Base-by-base conservation (phyloP, 192 early-diverging fungal species). In the Rhizoclosmatium sp. region DNA sequence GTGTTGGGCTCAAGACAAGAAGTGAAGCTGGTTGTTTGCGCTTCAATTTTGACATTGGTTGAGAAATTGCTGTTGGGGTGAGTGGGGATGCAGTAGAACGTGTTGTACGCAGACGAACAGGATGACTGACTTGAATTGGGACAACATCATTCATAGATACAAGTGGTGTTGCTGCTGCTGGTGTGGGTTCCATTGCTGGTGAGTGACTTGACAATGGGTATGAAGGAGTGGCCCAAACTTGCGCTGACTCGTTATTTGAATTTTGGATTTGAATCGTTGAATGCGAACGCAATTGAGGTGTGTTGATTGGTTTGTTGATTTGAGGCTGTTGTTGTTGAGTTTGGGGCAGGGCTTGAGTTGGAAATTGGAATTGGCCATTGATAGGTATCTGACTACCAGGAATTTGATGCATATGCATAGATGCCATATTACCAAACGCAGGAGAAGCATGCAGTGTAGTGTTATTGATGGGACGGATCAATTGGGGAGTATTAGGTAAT, bases 61-160 rank as follows among this genome's bases (percentile, higher is more conserved):
- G 31, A 31, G 31, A 31, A 31, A 31, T 31, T 31, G 31, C 31
- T 31, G 31, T 0, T 31, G 31, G 31, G 31, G 31, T 31, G 31
- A 31, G 31, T 31, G 31, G 31, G 31, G 31, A 31, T 31, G 31
- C 31, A 31, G 31, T 31, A 31, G 31, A 31, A 31, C 31, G 31
- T 0, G 51, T 16, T 7, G 51, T 16, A 54, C 51, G 51, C 5
- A 0, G 5, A 12, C 23, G 39, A n/a, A 16, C 40, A 9, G 67
- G 46, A 47, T 46, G 40, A 7, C 67, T 47, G 45, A 41, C 10
- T 65, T 65, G 21, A 7, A 54, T 12, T 2, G 62, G 62, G 31
- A 41, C 21, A 16, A 65, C 62, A 65, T 65, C 62, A 4, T 39
- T 65, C 62, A 65, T 65, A 21, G 62, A 65, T 12, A 65, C 16